Evolutionary conservation across 768 basidiomycete genomes (phyloP), one percentile per base, ranked within the genome.

Genomic region (Rhizopogon vulgaris): DNA sequence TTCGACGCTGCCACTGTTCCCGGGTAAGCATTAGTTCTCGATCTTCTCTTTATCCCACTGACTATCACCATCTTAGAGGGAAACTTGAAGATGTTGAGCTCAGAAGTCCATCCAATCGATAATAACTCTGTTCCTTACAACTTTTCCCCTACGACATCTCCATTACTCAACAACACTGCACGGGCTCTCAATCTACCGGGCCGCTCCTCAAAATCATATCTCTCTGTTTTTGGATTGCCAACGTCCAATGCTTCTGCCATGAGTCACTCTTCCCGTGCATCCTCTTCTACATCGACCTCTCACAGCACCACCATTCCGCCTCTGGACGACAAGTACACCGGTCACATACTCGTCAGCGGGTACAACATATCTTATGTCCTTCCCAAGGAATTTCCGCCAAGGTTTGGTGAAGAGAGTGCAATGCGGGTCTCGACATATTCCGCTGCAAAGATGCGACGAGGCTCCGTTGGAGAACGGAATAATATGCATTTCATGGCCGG

Each of bases 401-500:
- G 64, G 7, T 68, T 70, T 7, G 41, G 55, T 37, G 59, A 61
- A 15, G 68, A 68, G 18, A 58, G 55, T 38, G 48, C 54, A 17
- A 30, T 47, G 11, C 65, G 61, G 22, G 49, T 54, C 42, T 65
- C 67, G 0, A 37, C 62, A 38, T 61, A 63, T 34, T 58, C 66
- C 24, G 48, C 61, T 14, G 60, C 64, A 27, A 71, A 66, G 51
- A 67, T 71, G 49, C 73, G 85, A 51, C 73, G 84, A 22, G 59
- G 73, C 10, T 86, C 85, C 10, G 56, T 86, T 49, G 55, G 60
- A 48, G 85, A 86, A 47, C 78, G 76, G 50, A 79, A 75, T 48
- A 73, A 71, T 36, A 73, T 80, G 42, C 84, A 89, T 41, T 90
- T 90, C 65, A 85, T 91, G 85, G 89, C 84, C 12, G 89, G 83